Conservation (phyloP, 768 basidiomycete genomes). For the Naganishia friedmannii region DNA sequence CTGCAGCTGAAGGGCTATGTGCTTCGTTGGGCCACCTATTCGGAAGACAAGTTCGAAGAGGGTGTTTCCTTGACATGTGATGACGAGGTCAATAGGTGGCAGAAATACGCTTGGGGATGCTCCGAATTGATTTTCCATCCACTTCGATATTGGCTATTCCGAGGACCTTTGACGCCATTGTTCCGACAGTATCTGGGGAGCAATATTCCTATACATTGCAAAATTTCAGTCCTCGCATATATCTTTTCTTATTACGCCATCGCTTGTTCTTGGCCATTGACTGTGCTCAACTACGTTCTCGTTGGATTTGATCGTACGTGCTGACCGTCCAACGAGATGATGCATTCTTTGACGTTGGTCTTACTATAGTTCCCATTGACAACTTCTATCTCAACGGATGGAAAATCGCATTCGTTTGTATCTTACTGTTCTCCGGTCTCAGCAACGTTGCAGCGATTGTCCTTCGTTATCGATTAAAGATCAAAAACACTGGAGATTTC, state of each 20-base stretch:
- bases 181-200: conserved; percentile 50
- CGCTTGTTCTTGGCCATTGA: conserved; percentile 63
- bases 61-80: conserved; percentile 85
- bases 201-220: conserved; percentile 58
- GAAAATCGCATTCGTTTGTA: conserved; percentile 7
- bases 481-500: conserved; percentile 31
- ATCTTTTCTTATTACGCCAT: conserved; percentile 55
- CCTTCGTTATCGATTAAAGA: conserved; percentile 35
- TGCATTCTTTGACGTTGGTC: too few species aligned
- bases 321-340: neutral
- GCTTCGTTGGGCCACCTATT: conserved; percentile 68
- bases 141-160: conserved; percentile 68
- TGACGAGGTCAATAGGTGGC: conserved; percentile 89
- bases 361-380: conserved; percentile 10
- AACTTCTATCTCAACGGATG: conserved; percentile 9
- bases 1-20: conserved; percentile 41
- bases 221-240: conserved; percentile 61
- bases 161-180: conserved; percentile 69
- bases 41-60: conserved; percentile 80
- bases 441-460: conserved; percentile 62
- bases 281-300: conserved; percentile 68
- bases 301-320: conserved; percentile 14
- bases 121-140: conserved; percentile 76
- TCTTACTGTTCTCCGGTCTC: conserved; percentile 59
- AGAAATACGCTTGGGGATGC: conserved; percentile 59